These are phyloP conservation scores for Trametes meyenii DNA, from an alignment of 768 basidiomycete species.

Conservation along the genomic window DNA sequence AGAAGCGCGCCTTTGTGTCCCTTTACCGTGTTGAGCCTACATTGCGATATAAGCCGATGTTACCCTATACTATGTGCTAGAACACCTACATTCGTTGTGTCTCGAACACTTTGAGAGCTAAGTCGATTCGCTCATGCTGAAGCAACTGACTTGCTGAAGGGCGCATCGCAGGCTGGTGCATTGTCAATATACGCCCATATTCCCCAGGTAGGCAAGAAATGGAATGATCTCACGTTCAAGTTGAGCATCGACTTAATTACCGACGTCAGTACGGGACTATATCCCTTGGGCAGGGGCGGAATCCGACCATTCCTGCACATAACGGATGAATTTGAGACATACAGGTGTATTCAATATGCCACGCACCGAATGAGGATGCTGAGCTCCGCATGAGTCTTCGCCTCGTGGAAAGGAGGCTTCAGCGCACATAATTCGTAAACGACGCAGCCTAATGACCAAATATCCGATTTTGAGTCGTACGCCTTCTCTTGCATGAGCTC, in stretches of 20 bases:
- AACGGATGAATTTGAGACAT: background rate
- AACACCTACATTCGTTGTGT: slow-evolving; percentile 72
- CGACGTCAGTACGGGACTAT: slow-evolving; percentile 69
- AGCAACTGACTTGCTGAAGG: slow-evolving; percentile 81
- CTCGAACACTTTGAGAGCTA: slow-evolving; percentile 72
- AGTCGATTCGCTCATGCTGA: slow-evolving; percentile 75
- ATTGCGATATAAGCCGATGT: background rate
- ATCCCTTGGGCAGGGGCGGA: slow-evolving; percentile 84
- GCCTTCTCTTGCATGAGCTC: slow-evolving; percentile 97
- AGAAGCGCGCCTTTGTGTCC: slow-evolving; percentile 56
- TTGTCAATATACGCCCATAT: slow-evolving; percentile 31
- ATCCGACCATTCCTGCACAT: slow-evolving; percentile 77
- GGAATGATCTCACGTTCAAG: slow-evolving; percentile 59
- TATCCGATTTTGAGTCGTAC: slow-evolving; percentile 97
- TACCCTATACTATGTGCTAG: background rate
- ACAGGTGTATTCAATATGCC: background rate
- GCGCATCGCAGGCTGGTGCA: slow-evolving; percentile 75
- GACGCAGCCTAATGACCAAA: slow-evolving; percentile 97
- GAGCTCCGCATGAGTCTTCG: slow-evolving; percentile 86
- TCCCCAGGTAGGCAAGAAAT: background rate
- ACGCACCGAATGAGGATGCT: slow-evolving; percentile 77
- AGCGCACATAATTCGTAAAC: slow-evolving; percentile 96
- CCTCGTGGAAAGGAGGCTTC: slow-evolving; percentile 92
- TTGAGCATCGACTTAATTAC: slow-evolving; percentile 88
- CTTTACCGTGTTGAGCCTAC: slow-evolving; percentile 68